Evolutionary conservation across 371 early-diverging fungal species (phyloP).

Genomic region (Coemansia sp.): DNA sequence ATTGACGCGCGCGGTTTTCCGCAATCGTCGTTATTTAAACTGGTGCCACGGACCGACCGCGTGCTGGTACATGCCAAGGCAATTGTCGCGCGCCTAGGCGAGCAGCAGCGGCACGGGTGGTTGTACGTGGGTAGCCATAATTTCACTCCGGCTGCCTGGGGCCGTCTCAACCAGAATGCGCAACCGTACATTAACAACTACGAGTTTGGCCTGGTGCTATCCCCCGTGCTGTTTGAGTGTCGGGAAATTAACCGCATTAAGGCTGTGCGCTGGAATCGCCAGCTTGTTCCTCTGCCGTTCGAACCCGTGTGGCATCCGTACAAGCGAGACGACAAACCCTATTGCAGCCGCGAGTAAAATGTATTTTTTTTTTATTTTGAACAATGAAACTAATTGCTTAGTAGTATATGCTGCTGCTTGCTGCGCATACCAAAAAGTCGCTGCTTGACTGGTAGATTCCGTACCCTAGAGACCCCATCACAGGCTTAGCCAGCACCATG

Average conservation of each 20-base stretch:
- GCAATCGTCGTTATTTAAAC: neutral
- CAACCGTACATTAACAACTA: slow-evolving; percentile 35
- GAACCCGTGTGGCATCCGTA: slow-evolving; percentile 24
- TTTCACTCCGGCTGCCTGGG: slow-evolving; percentile 42
- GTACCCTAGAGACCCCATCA: slow-evolving; percentile 8
- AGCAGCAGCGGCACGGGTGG: slow-evolving; percentile 20
- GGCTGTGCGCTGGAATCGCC: slow-evolving; percentile 5
- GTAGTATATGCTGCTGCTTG: neutral
- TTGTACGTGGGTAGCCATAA: slow-evolving; percentile 38
- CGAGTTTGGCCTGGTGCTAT: slow-evolving; percentile 30
- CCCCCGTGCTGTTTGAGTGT: neutral
- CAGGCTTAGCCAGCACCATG: neutral
- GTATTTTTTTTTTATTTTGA: neutral
- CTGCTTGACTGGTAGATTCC: neutral
- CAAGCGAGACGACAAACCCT: slow-evolving; percentile 14
- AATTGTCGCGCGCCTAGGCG: slow-evolving; percentile 23
- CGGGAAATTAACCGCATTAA: neutral
- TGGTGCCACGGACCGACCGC: neutral
- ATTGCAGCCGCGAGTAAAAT: neutral
- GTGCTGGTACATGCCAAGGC: slow-evolving; percentile 37
- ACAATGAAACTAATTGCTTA: neutral
- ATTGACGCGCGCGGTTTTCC: slow-evolving; percentile 7
- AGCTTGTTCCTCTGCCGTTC: slow-evolving; percentile 14
- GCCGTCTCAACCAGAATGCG: neutral
- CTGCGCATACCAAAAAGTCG: neutral